These are phyloP conservation scores for Geranium rotundifolium DNA, from an alignment of 345 rosid genomes.

Conservation along the genomic window DNA sequence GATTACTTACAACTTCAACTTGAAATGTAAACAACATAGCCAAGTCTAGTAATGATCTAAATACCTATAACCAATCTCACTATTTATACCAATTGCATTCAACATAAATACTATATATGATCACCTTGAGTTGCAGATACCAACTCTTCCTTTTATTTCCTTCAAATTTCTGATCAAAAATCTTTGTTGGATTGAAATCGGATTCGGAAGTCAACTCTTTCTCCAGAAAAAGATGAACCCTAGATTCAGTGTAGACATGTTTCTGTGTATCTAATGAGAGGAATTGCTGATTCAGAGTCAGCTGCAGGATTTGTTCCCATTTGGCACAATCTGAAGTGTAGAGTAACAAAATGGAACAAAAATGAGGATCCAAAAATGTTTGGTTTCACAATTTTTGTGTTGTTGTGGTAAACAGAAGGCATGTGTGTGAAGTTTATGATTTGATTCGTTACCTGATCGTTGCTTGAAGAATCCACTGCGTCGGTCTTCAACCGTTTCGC, in stretches of 20 bases:
- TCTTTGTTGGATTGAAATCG: not conserved
- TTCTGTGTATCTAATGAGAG: conserved; percentile 5
- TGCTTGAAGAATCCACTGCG: conserved; percentile 11
- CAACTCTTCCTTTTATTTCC: too few relatives aligned
- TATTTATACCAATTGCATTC: not conserved
- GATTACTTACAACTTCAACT: too few relatives aligned
- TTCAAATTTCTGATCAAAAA: too few relatives aligned
- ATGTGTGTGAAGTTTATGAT: not conserved
- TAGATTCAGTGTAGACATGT: conserved; percentile 5
- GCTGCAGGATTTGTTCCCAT: conserved; percentile 7
- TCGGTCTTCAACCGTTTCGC: conserved; percentile 22
- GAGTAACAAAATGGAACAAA: not conserved
- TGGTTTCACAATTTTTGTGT: not conserved
- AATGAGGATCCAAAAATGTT: not conserved
- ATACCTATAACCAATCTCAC: not conserved
- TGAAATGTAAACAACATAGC: too few relatives aligned
- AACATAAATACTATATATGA: not conserved
- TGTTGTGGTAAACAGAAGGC: not conserved
- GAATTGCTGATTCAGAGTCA: not conserved
- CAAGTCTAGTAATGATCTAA: too few relatives aligned
- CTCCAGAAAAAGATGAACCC: conserved; percentile 7
- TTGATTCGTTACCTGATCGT: conserved; percentile 16
- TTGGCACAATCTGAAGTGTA: conserved; percentile 21
- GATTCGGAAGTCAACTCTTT: conserved; percentile 11
- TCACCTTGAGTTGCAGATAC: too few relatives aligned